Conservation (phyloP, 345 rosid species). For the Lepidium aucheri region DNA sequence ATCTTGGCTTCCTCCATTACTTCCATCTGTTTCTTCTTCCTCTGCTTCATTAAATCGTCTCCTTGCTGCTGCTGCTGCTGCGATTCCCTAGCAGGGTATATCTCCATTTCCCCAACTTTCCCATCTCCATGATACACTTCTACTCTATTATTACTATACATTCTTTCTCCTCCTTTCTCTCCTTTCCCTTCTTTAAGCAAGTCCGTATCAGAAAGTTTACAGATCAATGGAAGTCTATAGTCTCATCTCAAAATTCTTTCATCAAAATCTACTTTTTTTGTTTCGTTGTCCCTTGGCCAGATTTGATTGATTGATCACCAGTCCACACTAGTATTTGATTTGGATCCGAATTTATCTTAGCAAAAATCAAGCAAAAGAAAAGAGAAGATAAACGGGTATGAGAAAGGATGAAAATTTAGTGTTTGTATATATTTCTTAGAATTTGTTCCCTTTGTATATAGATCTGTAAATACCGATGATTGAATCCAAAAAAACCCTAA, state of each 20-base stretch:
- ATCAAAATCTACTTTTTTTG: constrained; percentile 9
- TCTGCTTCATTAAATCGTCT: constrained; percentile 31
- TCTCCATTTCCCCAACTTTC: constrained; percentile 72
- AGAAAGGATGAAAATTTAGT: constrained; percentile 14
- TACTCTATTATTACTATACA: constrained; percentile 69
- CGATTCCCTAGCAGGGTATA: constrained; percentile 46
- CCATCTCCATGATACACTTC: constrained; percentile 58
- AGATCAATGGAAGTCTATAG: constrained; percentile 15
- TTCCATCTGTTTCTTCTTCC: constrained; percentile 31
- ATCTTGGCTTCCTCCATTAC: constrained; percentile 54
- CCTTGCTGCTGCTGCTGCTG: constrained; percentile 23
- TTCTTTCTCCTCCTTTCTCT: constrained; percentile 16
- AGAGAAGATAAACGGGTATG: not conserved
- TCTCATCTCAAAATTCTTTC: constrained; percentile 27
- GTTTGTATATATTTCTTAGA: not conserved
- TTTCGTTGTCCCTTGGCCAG: constrained; percentile 16
- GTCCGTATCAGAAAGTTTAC: not conserved
- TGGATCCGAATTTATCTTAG: constrained; percentile 33
- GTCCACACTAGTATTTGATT: constrained; percentile 29
- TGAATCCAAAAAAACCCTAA: too few species aligned
- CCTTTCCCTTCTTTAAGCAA: not conserved
- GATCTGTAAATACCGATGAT: constrained; percentile 22
- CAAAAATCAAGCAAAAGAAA: not conserved
- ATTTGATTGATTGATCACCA: constrained; percentile 20
- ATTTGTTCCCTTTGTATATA: constrained; percentile 9